phyloP scores from a whole-genome alignment of 2,329 filamentous ascomycete species.

The Alternaria sp. region DNA sequence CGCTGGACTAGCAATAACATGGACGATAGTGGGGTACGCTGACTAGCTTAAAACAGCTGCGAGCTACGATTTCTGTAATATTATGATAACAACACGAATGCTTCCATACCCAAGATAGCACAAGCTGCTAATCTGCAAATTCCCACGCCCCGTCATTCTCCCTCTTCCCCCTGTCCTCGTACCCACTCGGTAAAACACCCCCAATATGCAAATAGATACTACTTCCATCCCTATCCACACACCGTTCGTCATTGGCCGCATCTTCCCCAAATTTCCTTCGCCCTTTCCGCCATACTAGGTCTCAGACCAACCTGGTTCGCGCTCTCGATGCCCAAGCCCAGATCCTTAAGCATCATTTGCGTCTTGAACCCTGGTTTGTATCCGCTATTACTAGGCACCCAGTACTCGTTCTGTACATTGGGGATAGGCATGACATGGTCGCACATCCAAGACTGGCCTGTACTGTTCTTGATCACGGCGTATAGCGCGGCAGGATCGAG shows the following conservation, averaged over 20 bases:
- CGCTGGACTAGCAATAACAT: too few species aligned
- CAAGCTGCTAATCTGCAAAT: slow-evolving; percentile 22
- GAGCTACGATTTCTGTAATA: too few species aligned
- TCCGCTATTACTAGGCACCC: slow-evolving; percentile 46
- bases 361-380: slow-evolving; percentile 48
- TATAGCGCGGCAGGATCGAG: slow-evolving; percentile 41
- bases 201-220: slow-evolving; percentile 46
- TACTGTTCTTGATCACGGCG: slow-evolving; percentile 41
- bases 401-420: slow-evolving; percentile 39
- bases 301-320: slow-evolving; percentile 38
- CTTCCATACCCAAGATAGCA: background rate
- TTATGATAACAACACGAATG: background rate
- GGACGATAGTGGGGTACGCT: too few species aligned
- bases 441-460: slow-evolving; percentile 48
- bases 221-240: slow-evolving; percentile 43
- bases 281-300: slow-evolving; percentile 42
- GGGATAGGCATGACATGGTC: slow-evolving; percentile 48
- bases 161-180: slow-evolving; percentile 40
- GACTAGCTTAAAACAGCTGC: too few species aligned
- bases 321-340: slow-evolving; percentile 42
- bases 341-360: slow-evolving; percentile 49
- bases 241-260: slow-evolving; percentile 36
- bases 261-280: slow-evolving; percentile 38
- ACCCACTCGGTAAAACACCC: slow-evolving; percentile 34
- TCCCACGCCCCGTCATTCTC: slow-evolving; percentile 37